Conservation (phyloP, 2,329 filamentous ascomycete genomes). For the Teratosphaeria pseudoeucalypti region DNA sequence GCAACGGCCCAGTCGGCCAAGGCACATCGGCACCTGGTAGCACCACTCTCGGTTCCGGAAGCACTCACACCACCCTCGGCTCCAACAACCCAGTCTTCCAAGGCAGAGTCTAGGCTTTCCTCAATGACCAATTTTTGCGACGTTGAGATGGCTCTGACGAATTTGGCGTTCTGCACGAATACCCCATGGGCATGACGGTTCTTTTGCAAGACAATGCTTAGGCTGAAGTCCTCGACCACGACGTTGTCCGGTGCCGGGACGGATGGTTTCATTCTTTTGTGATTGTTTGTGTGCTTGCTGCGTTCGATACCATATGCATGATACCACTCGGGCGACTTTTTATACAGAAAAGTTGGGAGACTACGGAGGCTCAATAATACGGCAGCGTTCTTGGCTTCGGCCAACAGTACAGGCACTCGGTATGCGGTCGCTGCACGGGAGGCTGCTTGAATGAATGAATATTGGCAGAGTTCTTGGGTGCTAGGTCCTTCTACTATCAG, state of each 20-base stretch:
- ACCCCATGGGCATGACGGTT: neutral
- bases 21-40: neutral
- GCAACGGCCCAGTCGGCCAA: neutral
- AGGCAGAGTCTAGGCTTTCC: slow-evolving; percentile 22
- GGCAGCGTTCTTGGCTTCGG: neutral
- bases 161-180: neutral
- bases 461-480: neutral
- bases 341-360: neutral
- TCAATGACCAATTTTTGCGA: neutral
- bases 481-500: neutral
- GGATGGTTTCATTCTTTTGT: neutral
- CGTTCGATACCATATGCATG: slow-evolving; percentile 1
- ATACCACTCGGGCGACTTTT: neutral
- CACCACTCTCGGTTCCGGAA: neutral
- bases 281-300: neutral
- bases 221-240: neutral
- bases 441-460: neutral
- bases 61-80: slow-evolving; percentile 31
- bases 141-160: neutral
- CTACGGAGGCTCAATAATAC: neutral
- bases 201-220: neutral
- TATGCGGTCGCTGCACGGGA: neutral
- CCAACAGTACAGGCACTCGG: neutral
- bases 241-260: neutral
- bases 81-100: slow-evolving; percentile 35